Base-by-base conservation (phyloP, 768 basidiomycete genomes). In the Termitomyces sp. region DNA sequence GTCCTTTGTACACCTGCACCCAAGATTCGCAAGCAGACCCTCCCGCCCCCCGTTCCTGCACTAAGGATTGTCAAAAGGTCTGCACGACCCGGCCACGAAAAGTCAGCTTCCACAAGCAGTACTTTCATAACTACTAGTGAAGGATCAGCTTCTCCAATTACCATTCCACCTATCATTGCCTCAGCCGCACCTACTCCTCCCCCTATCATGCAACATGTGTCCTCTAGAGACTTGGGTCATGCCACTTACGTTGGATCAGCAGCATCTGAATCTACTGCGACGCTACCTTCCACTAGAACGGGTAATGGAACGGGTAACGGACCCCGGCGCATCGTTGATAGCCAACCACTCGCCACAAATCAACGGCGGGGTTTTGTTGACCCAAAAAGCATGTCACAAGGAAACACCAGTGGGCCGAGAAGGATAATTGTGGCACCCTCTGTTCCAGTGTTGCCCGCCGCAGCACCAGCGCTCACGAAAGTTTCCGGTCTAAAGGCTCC, bases 1-100 rank as follows among this genome's bases (percentile, higher is more conserved):
- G 41, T 17, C 14, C 24, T 57, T 19, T 53, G 56, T 15, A 56
- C 56, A 28, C 56, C 56, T 43, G 49, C 49, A 50, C 45, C 60
- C 44, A 45, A 43, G 45, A 41, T 61, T 52, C 42, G 60, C 45
- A 56, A 53, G 26, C 51, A 61, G 32, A 57, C 59, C 38, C 72
- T 68, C 41, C 75, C 74, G 5, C 68, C 67, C 40, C 70, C 73
- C 1, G 66, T 79, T 22, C 73, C 74, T 46, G 80, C 74, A 43
- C 64, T 80, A 38, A 74, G 71, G 32, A 78, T 81, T n/a, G 72
- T 81, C 26, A 82, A 81, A 58, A 70, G 77, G 45, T 59, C 62
- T 19, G 67, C 65, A 45, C 46, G 51, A 42, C 35, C 50, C 24
- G 60, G 45, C 37, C 62, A 65, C 52, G 57, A 58, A 43, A 64